Percentiles rank a stretch among this genome's conserved stretches.
These are phyloP conservation scores for Globisporangium cystogenes DNA, from an alignment of 352 stramenopile genomes.

Conservation along the genomic window DNA sequence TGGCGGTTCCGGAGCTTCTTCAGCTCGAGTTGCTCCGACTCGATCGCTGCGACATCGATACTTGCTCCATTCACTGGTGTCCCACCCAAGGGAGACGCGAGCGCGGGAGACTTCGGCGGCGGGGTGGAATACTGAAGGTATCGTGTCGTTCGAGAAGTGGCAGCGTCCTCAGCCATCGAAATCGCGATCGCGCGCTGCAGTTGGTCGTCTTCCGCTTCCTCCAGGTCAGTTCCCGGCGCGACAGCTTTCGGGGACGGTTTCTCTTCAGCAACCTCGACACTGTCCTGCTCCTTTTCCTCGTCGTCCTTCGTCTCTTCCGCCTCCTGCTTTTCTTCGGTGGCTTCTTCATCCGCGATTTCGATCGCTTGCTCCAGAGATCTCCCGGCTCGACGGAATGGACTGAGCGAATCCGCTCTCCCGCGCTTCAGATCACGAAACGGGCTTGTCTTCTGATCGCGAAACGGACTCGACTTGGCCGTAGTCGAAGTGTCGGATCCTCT, in stretches of 20 bases:
- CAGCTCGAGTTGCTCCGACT: conserved; percentile 58
- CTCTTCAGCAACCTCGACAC: not conserved
- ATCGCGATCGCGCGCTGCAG: conserved; percentile 26
- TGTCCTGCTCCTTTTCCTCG: not conserved
- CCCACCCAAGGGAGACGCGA: not conserved
- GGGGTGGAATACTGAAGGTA: conserved; percentile 42
- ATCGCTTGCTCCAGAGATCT: conserved; percentile 1
- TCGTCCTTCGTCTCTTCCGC: not conserved
- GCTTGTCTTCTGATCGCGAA: not conserved
- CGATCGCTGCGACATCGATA: conserved; percentile 30
- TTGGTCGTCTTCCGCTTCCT: conserved; percentile 18
- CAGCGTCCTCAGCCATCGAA: conserved; percentile 25
- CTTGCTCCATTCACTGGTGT: not conserved
- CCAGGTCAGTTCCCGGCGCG: not conserved
- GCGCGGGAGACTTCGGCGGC: not conserved
- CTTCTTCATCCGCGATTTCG: conserved; percentile 6
- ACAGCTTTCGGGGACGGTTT: not conserved
- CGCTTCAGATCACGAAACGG: not conserved
- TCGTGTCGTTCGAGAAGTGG: conserved; percentile 16
- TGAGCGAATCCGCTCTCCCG: not conserved
- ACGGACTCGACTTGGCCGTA: not conserved
- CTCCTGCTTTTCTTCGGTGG: not conserved
- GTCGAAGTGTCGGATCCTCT: not conserved
- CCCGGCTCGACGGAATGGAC: not conserved
- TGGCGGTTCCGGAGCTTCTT: conserved; percentile 77